These are phyloP conservation scores for Hebeloma cylindrosporum DNA, from an alignment of 768 basidiomycete genomes.

Conservation along the genomic window DNA sequence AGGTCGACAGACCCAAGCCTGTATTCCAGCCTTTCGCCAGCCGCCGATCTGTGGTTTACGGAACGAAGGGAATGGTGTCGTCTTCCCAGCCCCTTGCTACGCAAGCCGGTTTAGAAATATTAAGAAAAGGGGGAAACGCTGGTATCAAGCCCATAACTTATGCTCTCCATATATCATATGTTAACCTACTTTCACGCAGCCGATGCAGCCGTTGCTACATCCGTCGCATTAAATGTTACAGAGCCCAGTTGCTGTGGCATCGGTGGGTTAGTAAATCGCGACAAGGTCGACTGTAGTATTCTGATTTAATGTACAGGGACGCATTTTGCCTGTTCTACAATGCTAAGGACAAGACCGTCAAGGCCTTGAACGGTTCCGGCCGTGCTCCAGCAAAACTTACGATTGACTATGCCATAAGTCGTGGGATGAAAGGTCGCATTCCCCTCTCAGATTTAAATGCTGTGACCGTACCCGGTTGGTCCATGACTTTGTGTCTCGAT, in stretches of 20 bases:
- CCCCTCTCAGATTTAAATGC: slow-evolving; percentile 81
- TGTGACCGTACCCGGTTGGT: slow-evolving; percentile 82
- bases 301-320: slow-evolving; percentile 49
- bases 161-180: neutral
- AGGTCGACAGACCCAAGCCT: slow-evolving; percentile 66
- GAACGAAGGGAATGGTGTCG: slow-evolving; percentile 84
- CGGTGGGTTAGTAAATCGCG: slow-evolving; percentile 60
- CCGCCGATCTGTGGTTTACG: slow-evolving; percentile 83
- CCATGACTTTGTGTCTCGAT: neutral
- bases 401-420: slow-evolving; percentile 66
- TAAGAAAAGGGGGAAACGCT: slow-evolving; percentile 93
- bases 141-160: slow-evolving; percentile 41
- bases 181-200: slow-evolving; percentile 40
- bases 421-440: slow-evolving; percentile 73
- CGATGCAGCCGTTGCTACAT: slow-evolving; percentile 92
- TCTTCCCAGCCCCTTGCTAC: slow-evolving; percentile 90
- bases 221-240: slow-evolving; percentile 90
- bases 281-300: slow-evolving; percentile 9
- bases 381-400: slow-evolving; percentile 78
- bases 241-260: slow-evolving; percentile 91
- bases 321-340: slow-evolving; percentile 94
- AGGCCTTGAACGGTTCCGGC: slow-evolving; percentile 92
- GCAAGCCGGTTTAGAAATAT: slow-evolving; percentile 88
- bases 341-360: slow-evolving; percentile 76
- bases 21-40: slow-evolving; percentile 74